phyloP scores from a whole-genome alignment of 2,329 filamentous ascomycete genomes.

The Ascosphaera apis region DNA sequence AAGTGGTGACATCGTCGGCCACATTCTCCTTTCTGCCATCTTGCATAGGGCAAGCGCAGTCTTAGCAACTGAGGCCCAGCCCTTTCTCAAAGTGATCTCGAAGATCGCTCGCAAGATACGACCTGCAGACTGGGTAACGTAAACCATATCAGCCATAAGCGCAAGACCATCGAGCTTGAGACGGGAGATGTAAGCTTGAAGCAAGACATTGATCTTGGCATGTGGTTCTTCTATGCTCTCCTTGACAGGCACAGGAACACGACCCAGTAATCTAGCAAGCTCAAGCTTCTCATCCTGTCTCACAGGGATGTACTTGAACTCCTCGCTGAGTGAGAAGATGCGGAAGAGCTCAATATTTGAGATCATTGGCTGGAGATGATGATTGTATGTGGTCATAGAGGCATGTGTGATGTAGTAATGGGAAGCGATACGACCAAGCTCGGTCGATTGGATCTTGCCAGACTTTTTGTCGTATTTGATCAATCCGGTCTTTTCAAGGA shows the following conservation, averaged over 20 bases:
- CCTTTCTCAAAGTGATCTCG: constrained; percentile 92
- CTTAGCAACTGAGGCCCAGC: constrained; percentile 83
- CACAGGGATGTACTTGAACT: constrained; percentile 98
- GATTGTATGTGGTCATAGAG: constrained; percentile 95
- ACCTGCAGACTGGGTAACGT: constrained; percentile 91
- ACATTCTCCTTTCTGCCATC: constrained; percentile 99
- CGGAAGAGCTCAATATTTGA: constrained; percentile 91
- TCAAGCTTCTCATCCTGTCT: constrained; percentile 95
- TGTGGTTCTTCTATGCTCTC: constrained; percentile 93
- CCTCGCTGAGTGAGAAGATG: constrained; percentile 82
- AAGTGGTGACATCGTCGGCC: constrained; percentile 93
- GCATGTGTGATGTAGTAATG: constrained; percentile 96
- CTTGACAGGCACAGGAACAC: constrained; percentile 89
- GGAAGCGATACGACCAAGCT: constrained; percentile 83
- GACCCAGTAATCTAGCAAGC: constrained; percentile 67
- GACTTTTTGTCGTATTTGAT: constrained; percentile 91
- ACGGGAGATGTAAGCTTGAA: constrained; percentile 90
- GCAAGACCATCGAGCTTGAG: constrained; percentile 85
- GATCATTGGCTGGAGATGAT: constrained; percentile 79
- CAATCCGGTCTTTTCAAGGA: constrained; percentile 69
- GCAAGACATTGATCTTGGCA: constrained; percentile 90
- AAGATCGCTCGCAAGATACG: constrained; percentile 90
- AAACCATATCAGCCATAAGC: constrained; percentile 95
- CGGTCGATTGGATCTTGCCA: constrained; percentile 70
- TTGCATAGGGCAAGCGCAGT: constrained; percentile 87